Conservation (phyloP, 495 filamentous ascomycete genomes). For the Aspergillus wentii region DNA sequence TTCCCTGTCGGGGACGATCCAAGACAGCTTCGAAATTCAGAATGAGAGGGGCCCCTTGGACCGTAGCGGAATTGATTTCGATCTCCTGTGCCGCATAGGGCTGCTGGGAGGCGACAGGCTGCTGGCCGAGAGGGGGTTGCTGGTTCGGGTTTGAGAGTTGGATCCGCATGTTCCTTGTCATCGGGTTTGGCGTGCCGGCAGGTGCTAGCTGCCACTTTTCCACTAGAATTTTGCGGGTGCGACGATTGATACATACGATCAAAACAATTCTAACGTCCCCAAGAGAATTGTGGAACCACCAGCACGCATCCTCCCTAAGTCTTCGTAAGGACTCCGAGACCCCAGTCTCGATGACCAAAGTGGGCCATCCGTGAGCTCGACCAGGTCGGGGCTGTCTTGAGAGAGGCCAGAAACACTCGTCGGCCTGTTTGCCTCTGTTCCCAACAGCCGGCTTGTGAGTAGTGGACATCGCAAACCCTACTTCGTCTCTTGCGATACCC, state of each 20-base stretch:
- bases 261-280: slow-evolving; percentile 26
- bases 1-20: neutral
- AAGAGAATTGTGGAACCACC: slow-evolving; percentile 27
- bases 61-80: neutral
- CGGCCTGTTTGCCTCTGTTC: neutral
- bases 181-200: neutral
- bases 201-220: slow-evolving; percentile 19
- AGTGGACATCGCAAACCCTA: neutral
- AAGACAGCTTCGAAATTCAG: slow-evolving; percentile 1
- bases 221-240: slow-evolving; percentile 12
- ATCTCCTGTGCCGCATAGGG: slow-evolving; percentile 3
- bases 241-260: slow-evolving; percentile 16
- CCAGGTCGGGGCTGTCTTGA: neutral
- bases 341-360: slow-evolving; percentile 26
- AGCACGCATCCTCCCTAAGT: slow-evolving; percentile 17
- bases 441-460: neutral
- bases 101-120: neutral
- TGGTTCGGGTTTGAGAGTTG: neutral
- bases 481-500: neutral
- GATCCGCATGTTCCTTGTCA: neutral
- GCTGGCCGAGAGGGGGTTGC: neutral
- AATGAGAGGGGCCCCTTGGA: neutral
- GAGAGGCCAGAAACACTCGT: slow-evolving; percentile 2
- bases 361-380: slow-evolving; percentile 15
- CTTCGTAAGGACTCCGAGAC: slow-evolving; percentile 16